Percentiles rank a stretch among this genome's conserved stretches.
Evolutionary conservation across 169 alveolate species (phyloP).

Genomic region (Cryptosporidium ryanae): DNA sequence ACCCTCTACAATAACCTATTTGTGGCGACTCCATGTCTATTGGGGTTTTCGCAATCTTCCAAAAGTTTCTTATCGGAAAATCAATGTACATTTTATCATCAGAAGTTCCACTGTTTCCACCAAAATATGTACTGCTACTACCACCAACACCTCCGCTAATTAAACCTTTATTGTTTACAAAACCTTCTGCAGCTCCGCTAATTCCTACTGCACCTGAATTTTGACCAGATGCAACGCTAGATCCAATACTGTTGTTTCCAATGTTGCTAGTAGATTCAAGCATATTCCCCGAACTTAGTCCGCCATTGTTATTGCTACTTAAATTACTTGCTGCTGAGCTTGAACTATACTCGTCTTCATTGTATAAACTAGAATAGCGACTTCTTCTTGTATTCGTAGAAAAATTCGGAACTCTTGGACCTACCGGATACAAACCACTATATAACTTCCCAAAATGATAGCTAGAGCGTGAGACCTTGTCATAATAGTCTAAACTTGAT

Average conservation of each 20-base stretch:
- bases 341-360: constrained; percentile 58
- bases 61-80: constrained; percentile 87
- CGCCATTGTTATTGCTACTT: background rate
- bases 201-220: too few relatives aligned
- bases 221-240: too few relatives aligned
- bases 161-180: too few relatives aligned
- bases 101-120: constrained; percentile 9
- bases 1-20: constrained; percentile 89
- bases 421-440: constrained; percentile 73
- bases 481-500: constrained; percentile 50
- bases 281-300: too few relatives aligned
- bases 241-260: too few relatives aligned
- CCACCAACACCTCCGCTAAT: too few relatives aligned
- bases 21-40: constrained; percentile 90
- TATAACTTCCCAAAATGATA: constrained; percentile 69
- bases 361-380: constrained; percentile 34
- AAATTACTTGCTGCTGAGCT: constrained; percentile 35
- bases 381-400: constrained; percentile 27
- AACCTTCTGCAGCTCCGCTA: too few relatives aligned
- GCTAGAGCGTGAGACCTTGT: constrained; percentile 19
- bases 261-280: too few relatives aligned
- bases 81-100: constrained; percentile 83
- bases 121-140: background rate
- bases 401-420: constrained; percentile 43
- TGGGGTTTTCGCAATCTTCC: constrained; percentile 91